Base-by-base conservation (phyloP, 164 flowering plant species). In the Nelumbo lutea region DNA sequence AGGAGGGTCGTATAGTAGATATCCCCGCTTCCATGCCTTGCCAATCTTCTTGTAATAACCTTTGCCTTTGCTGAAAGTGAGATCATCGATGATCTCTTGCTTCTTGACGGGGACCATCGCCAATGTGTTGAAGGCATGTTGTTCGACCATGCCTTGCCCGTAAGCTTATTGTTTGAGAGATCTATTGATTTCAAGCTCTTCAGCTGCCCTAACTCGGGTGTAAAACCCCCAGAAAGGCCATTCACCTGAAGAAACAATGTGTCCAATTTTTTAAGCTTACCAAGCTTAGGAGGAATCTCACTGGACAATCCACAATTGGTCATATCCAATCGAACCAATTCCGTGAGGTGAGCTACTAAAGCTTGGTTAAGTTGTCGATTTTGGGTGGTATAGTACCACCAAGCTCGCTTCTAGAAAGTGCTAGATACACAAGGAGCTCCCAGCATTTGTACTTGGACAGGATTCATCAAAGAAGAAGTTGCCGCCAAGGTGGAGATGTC, bases 351-450 rank as follows among this genome's bases (percentile, higher is more conserved):
- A 93, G 94, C 67, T 93, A 80, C 61, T 71, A 74, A 4, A 93
- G 80, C 14, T 39, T 83, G 1, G 89, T 80, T 15, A 90, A 62
- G 83, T 93, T 90, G 1, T 91, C 91, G 52, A 93, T 73, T 80
- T 88, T 90, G 61, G 75, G 80, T 15, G 98, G 98, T n/a, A 93
- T 86, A 2, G 55, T 39, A 0, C 98, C 96, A 45, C 3, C 66
- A n/a, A 95, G 93, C 72, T 84, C 93, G 76, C 92, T 95, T 2
- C 98, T 97, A 60, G 96, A 89, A 8, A 95, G 84, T 0, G 98
- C 98, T n/a, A 95, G 70, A 66, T 95, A 95, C 79, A 91, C 91
- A 1, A 95, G 75, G 65, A 61, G 51, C 71, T 73, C 75, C 83
- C 81, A 88, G n/a, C 61, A 55, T 46, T 96, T 96, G 67, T 83